Base-by-base conservation (phyloP, 495 filamentous ascomycete species). In the Articulospora tetracladia region DNA sequence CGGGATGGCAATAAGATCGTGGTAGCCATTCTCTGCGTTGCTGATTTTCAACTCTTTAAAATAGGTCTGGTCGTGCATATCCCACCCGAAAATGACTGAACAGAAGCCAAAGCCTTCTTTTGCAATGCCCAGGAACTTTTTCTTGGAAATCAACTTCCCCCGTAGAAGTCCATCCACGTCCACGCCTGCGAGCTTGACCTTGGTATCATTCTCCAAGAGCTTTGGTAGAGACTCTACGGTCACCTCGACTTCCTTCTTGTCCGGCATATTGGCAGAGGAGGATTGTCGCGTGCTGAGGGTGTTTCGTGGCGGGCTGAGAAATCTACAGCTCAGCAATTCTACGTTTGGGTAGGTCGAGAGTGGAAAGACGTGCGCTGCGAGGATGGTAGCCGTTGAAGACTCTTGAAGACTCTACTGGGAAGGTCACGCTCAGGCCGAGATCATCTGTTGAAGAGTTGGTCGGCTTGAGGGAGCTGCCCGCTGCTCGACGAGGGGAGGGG, bases 51-150 rank as follows among this genome's bases (percentile, higher is more conserved):
- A 82, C 73, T 97, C 93, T 56, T 79, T 77, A 69, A 84, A 85
- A 67, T 98, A 97, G 8, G 91, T 94, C 70, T 81, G 79, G 67
- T 98, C 94, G 73, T 97, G 93, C 90, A 97, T 96, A 65, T 98
- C 94, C 93, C 93, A 97, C 67, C 93, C 94, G 66, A 97, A 97
- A 34, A 98, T 83, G 56, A 97, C 92, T 2, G 89, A 93, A 78
- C 94, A 98, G 79, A 97, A 98, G 20, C 94, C 94, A 66, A 98
- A 98, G 49, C 94, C 94, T 44, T 86, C 81, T 49, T 84, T 71
- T 23, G 86, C 87, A 53, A 98, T 83, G 8, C 89, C 92, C 3
- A 97, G 74, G 74, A 98, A 98, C 75, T 98, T 98, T 70, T 88
- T 90, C 77, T 97, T 97, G 65, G 92, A 90, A 69, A 98, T 86